phyloP scores from a whole-genome alignment of 345 rosid species.

The Aquilaria yunnanensis region DNA sequence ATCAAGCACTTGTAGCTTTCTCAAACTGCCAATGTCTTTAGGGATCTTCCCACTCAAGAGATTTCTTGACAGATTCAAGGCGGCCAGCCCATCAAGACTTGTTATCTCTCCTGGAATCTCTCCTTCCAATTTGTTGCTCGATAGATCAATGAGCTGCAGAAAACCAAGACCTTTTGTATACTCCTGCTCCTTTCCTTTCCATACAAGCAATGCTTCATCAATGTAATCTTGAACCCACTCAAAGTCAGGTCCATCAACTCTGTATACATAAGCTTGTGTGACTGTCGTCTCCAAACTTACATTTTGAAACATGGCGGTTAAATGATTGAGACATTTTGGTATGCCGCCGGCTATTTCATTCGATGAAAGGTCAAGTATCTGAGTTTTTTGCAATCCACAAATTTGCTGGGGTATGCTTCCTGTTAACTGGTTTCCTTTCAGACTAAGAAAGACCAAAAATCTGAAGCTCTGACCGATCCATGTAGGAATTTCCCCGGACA shows the following conservation, averaged over 20 bases:
- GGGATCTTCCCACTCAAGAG: constrained; percentile 18
- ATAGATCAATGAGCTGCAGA: constrained; percentile 9
- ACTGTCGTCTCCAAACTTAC: neutral
- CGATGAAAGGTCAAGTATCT: constrained; percentile 29
- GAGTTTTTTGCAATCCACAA: constrained; percentile 8
- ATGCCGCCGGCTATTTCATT: constrained; percentile 26
- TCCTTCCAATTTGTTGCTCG: constrained; percentile 22
- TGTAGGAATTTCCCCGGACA: constrained; percentile 23
- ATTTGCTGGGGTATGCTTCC: constrained; percentile 5
- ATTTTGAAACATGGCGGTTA: constrained; percentile 10
- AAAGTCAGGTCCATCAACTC: constrained; percentile 2
- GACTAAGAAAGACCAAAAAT: constrained; percentile 5
- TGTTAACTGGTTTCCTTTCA: neutral
- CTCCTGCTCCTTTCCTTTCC: constrained; percentile 20
- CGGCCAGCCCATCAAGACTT: constrained; percentile 9
- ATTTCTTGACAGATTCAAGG: constrained; percentile 15
- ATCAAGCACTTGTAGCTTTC: constrained; percentile 21
- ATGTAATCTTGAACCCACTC: neutral
- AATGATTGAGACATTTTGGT: constrained; percentile 12
- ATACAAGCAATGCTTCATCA: constrained; percentile 15
- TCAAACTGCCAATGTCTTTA: constrained; percentile 14
- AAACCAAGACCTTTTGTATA: constrained; percentile 7
- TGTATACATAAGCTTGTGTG: neutral
- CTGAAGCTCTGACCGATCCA: constrained; percentile 20
- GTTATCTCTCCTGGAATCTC: constrained; percentile 25